Evolutionary conservation across 192 early-diverging fungal species (phyloP), one percentile per base, ranked within the genome.

Genomic region (Coemansia sp.): DNA sequence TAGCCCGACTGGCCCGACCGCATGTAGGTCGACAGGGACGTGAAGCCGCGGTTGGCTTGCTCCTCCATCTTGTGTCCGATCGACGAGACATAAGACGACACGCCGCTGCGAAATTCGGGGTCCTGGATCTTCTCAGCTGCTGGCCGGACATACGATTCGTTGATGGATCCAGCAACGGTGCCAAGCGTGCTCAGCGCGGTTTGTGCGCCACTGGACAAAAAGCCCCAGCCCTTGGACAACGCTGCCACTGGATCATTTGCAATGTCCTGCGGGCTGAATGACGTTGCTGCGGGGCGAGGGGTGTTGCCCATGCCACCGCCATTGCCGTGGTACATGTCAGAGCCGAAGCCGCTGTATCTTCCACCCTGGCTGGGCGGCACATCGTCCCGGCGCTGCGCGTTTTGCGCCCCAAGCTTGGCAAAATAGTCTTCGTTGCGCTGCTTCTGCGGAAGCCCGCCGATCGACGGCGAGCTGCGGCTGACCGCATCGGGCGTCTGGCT

Each of bases 361-460:
- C 88, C 88, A 14, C 88, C 88, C 57, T 90, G 88, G 55, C 61
- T 85, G 6, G 88, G 88, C 21, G 88, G 85, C 35, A 89, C 53
- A 32, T 75, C 31, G n/a, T 82, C 83, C 8, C 83, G 57, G 31
- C 88, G 66, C 22, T 19, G 20, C 8, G 75, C 70, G 58, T 90
- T 90, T 20, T 71, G 64, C 7, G 53, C 38, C 22, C 88, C 87
- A 8, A 88, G 58, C n/a, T 57, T 68, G 40, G 80, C 81, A 79
- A 90, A 90, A 66, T 89, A 95, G 15, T 79, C 69, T 51, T 95
- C 92, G 54, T 93, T 94, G 26, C 77, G 72, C 45, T 75, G 59
- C 60, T 87, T 86, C 34, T 87, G 66, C 6, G 73, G 23, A 42
- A 39, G 43, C n/a, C 53, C 14, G 50, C 55, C 56, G 15, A 63